These are phyloP conservation scores for Rhododendron williamsianum DNA, from an alignment of 148 eudicot genomes.

Conservation along the genomic window DNA sequence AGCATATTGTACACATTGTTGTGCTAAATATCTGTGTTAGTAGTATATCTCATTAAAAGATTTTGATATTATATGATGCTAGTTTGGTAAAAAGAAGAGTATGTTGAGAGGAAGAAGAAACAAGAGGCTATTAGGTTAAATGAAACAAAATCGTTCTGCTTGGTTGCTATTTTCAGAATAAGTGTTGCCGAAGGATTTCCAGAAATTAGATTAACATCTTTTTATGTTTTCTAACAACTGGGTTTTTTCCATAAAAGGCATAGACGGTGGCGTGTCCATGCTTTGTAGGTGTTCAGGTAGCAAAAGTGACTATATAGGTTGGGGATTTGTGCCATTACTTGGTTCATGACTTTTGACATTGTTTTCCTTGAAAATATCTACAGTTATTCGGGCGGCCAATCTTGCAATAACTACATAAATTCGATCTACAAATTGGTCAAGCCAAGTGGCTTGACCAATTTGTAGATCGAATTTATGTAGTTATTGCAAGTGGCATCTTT, in stretches of 20 bases:
- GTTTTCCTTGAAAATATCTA: not conserved
- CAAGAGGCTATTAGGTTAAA: not conserved
- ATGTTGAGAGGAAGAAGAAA: not conserved
- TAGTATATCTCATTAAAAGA: not conserved
- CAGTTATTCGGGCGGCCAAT: not conserved
- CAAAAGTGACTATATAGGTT: not conserved
- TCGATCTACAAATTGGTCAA: too few relatives aligned
- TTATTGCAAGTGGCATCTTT: not conserved
- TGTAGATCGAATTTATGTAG: not conserved
- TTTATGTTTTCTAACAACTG: not conserved
- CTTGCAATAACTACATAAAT: too few relatives aligned
- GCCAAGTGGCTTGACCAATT: not conserved
- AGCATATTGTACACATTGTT: not conserved
- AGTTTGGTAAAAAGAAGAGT: not conserved
- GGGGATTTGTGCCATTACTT: not conserved
- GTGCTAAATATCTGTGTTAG: not conserved
- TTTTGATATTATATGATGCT: not conserved
- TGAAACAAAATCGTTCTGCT: not conserved
- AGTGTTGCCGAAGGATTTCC: not conserved
- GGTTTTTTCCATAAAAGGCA: not conserved
- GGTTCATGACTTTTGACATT: not conserved
- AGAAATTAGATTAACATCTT: not conserved
- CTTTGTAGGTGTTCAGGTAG: not conserved
- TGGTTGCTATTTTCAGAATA: not conserved
- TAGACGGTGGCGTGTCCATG: not conserved